Evolutionary conservation across 768 basidiomycete species (phyloP).

Genomic region (Termitomyces sp.): DNA sequence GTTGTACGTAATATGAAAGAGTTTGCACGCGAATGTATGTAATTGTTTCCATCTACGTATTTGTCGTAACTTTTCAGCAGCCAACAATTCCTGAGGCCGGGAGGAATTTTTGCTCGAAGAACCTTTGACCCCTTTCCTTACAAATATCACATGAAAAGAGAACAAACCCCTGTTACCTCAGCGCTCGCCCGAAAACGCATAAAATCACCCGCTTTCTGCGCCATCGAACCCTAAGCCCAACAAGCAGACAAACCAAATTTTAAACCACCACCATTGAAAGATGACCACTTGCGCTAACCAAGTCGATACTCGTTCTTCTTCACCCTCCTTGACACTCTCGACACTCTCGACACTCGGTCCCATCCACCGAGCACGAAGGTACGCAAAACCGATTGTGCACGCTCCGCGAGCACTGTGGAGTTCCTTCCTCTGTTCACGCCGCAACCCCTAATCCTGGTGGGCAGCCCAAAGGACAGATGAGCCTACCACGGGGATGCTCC

Average conservation of each 20-base stretch:
- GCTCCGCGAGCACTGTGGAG: constrained; percentile 7
- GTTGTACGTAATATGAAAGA: too few relatives aligned
- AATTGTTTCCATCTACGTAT: too few relatives aligned
- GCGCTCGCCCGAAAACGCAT: neutral
- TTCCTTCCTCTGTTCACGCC: neutral
- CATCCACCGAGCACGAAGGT: neutral
- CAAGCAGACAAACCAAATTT: neutral
- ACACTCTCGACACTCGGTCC: too few relatives aligned
- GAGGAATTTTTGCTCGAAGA: too few relatives aligned
- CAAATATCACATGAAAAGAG: neutral
- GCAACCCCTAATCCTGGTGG: constrained; percentile 4
- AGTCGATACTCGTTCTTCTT: neutral
- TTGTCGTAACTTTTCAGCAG: too few relatives aligned
- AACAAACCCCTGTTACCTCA: constrained; percentile 5
- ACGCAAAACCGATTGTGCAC: neutral
- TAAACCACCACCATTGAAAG: constrained; percentile 4
- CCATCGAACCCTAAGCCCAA: neutral
- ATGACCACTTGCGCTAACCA: neutral
- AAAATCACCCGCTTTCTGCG: neutral
- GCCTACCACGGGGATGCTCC: neutral
- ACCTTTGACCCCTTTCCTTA: too few relatives aligned
- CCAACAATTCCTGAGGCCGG: too few relatives aligned
- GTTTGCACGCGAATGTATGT: too few relatives aligned
- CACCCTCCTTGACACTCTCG: too few relatives aligned
- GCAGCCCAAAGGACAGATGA: constrained; percentile 9